Evolutionary conservation across 768 basidiomycete genomes (phyloP).

Genomic region (Russula olivacea): DNA sequence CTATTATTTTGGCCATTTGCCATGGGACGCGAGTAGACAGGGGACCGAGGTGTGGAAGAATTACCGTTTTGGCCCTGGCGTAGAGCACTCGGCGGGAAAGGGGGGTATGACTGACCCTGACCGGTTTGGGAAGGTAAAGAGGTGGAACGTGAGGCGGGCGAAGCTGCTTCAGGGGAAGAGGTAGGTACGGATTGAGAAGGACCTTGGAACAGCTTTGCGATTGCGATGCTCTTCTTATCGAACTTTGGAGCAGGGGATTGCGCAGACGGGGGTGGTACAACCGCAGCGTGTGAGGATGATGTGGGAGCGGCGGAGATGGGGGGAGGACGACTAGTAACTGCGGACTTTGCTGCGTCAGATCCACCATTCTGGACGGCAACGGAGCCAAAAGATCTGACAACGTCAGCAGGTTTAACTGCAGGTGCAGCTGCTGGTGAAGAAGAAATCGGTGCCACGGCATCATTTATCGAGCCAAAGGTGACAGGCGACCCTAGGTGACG

Average conservation of each 20-base stretch:
- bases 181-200: constrained; percentile 28
- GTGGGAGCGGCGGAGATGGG: constrained; percentile 31
- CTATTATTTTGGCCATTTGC: constrained; percentile 46
- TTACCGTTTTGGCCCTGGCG: constrained; percentile 25
- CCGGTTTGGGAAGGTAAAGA: constrained; percentile 42
- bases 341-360: constrained; percentile 20
- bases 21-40: constrained; percentile 53
- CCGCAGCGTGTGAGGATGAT: constrained; percentile 27
- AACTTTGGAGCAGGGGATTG: constrained; percentile 31
- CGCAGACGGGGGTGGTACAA: constrained; percentile 26
- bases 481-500: constrained; percentile 52
- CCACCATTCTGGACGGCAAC: constrained; percentile 48
- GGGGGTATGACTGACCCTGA: constrained; percentile 15
- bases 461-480: constrained; percentile 89
- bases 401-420: constrained; percentile 54
- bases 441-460: constrained; percentile 67
- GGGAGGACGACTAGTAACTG: constrained; percentile 20
- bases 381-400: constrained; percentile 77
- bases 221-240: constrained; percentile 48
- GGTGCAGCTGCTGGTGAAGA: constrained; percentile 71
- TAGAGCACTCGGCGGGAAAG: constrained; percentile 16
- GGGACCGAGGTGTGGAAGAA: constrained; percentile 46
- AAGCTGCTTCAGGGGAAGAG: constrained; percentile 26
- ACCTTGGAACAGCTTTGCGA: constrained; percentile 58
- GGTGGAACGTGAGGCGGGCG: constrained; percentile 47